Evolutionary conservation across 495 filamentous ascomycete species (phyloP), one percentile per base, ranked within the genome.

Genomic region (Penicillium macrosclerotiorum): DNA sequence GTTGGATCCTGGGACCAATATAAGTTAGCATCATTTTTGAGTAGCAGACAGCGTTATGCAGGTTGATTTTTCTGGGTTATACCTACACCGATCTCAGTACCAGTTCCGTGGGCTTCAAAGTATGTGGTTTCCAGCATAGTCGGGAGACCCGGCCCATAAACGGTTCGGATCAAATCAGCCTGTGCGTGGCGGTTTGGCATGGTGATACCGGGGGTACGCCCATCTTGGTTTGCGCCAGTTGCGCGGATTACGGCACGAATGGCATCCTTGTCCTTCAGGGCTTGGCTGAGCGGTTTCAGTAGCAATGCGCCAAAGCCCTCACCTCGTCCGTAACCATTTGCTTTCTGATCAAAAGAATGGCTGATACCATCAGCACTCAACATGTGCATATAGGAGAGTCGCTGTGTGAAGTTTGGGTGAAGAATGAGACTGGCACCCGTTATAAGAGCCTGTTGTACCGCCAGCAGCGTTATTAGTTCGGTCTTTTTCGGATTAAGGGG

Each of bases 181-280:
- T 85, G 82, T 4, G 80, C 75, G 1, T 68, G 67, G 2, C 59
- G 67, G 12, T 67, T 81, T 2, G 81, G 82, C 59, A 80, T 13
- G 2, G 52, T 53, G 16, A 62, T 62, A 22, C 55, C 55, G 17
- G 51, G 37, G 4, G 59, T 75, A 12, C 60, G 51, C 0, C 74
- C 76, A 47, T 77, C 73, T 24, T 69, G 63, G 42, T 77, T 77
- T 5, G 54, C 43, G 5, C 57, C 67, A 0, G 64, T 69, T 0
- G 45, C 67, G 9, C 74, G 63, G 33, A 78, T 71, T 5, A 77
- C 38, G 18, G 67, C 68, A 16, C 66, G 62, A n/a, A 77, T 69
- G 2, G 51, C 47, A 45, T 77, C 64, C 18, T 57, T 54, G 32
- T 68, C 63, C 1, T 25, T 24, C 19, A 74, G 38, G 0, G 73